These are phyloP conservation scores for Thoreauomyces humboldtii DNA, from an alignment of 192 early-diverging fungal genomes.

Conservation along the genomic window DNA sequence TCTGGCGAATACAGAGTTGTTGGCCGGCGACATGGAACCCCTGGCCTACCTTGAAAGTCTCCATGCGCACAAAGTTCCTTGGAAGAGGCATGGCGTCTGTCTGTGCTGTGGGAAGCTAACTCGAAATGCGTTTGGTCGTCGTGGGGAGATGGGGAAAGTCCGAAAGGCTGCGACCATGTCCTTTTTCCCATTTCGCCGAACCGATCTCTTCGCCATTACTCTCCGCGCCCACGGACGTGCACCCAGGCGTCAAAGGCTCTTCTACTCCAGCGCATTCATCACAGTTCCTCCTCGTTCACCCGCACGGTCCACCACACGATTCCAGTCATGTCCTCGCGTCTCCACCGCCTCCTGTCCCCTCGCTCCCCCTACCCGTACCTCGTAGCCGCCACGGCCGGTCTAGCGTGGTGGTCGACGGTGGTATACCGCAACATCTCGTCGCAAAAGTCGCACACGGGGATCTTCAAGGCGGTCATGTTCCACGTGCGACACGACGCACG, in stretches of 20 bases:
- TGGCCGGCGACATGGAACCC: neutral
- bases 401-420: constrained; percentile 16
- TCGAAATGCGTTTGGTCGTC: neutral
- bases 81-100: constrained; percentile 12
- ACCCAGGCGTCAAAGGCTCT: too few species aligned
- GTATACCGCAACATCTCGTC: constrained; percentile 5
- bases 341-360: constrained; percentile 18
- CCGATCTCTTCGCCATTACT: neutral
- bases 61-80: constrained; percentile 18
- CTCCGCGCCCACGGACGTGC: neutral
- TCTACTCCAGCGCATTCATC: too few species aligned
- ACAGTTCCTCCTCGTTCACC: too few species aligned
- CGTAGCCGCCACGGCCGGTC: constrained; percentile 14
- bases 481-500: constrained; percentile 25
- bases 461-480: constrained; percentile 29
- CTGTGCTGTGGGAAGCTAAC: neutral
- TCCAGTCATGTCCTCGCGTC: constrained; percentile 7
- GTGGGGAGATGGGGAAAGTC: neutral
- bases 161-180: neutral
- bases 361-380: constrained; percentile 30
- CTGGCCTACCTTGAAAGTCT: constrained; percentile 21
- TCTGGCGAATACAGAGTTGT: neutral
- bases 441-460: constrained; percentile 20
- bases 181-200: constrained; percentile 12
- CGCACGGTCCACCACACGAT: too few species aligned